Conservation (phyloP, 345 rosid species). For the Barbarea vulgaris region DNA sequence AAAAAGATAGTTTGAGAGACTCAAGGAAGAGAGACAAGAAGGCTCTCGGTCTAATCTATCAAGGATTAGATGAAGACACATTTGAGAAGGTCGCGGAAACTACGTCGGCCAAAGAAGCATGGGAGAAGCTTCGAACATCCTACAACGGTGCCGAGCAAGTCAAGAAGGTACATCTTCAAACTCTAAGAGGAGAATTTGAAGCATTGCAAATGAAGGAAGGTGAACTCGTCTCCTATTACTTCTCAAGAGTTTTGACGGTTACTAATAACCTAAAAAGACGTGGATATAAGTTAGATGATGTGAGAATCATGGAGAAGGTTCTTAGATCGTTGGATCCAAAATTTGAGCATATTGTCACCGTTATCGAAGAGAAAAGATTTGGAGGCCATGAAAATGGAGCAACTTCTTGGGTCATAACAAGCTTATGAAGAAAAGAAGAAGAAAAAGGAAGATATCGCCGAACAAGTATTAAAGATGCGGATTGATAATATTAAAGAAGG, state of each 20-base stretch:
- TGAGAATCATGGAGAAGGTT: neutral
- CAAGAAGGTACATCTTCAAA: no score
- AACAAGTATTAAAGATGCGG: neutral
- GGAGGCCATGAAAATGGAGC: neutral
- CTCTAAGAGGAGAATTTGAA: no score
- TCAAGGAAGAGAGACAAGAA: conserved; percentile 3
- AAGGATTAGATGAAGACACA: neutral
- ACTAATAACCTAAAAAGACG: neutral
- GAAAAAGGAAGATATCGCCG: neutral
- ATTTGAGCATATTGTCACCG: neutral
- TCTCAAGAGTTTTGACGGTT: neutral
- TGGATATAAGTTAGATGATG: neutral
- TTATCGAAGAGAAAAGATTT: neutral
- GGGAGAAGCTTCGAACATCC: no score
- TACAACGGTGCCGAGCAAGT: no score
- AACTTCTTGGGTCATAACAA: neutral
- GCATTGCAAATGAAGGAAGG: no score
- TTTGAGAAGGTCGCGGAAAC: neutral
- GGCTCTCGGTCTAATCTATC: neutral
- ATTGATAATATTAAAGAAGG: no score
- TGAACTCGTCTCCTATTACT: neutral
- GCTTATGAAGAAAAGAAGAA: neutral
- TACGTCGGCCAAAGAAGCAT: no score
- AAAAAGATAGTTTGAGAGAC: neutral
- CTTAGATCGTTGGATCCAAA: neutral